A percentile compares a stretch with the other conserved stretches of the same genome.
Evolutionary conservation across 2,329 filamentous ascomycete species (phyloP).

Genomic region (Dactylellina sp.): DNA sequence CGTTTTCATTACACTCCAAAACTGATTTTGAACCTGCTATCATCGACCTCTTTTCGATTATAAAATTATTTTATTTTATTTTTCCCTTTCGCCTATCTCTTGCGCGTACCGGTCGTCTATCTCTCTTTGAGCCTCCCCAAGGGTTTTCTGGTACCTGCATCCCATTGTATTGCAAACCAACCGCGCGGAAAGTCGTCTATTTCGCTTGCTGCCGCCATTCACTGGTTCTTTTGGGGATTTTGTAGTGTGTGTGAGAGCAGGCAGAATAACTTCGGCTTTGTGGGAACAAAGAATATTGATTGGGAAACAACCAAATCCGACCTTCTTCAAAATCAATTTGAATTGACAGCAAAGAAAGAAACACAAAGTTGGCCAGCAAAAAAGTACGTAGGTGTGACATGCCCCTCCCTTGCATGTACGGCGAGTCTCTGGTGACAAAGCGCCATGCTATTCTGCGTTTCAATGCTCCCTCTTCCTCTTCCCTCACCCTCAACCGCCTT

Average conservation of each 20-base stretch:
- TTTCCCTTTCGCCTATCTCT: slow-evolving; percentile 55
- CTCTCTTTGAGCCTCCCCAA: slow-evolving; percentile 51
- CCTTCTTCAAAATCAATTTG: slow-evolving; percentile 5
- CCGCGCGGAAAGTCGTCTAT: slow-evolving; percentile 54
- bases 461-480: slow-evolving; percentile 13
- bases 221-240: slow-evolving; percentile 18
- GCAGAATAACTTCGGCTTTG: slow-evolving; percentile 9
- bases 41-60: slow-evolving; percentile 40
- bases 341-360: slow-evolving; percentile 5
- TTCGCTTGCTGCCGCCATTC: slow-evolving; percentile 48
- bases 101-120: slow-evolving; percentile 47
- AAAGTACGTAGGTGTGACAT: slow-evolving; percentile 47
- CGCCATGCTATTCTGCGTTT: slow-evolving; percentile 46
- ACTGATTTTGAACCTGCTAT: slow-evolving; percentile 50
- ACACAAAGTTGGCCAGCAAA: slow-evolving; percentile 33
- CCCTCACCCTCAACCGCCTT: slow-evolving; percentile 4
- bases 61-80: slow-evolving; percentile 51
- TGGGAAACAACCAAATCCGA: slow-evolving; percentile 10
- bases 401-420: slow-evolving; percentile 38
- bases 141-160: slow-evolving; percentile 55
- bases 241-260: no score
- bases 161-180: slow-evolving; percentile 50
- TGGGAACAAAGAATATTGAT: slow-evolving; percentile 5
- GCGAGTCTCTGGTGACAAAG: slow-evolving; percentile 33
- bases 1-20: slow-evolving; percentile 57